These are phyloP conservation scores for Fulvia fulva DNA, from an alignment of 2,329 filamentous ascomycete genomes.

Conservation along the genomic window DNA sequence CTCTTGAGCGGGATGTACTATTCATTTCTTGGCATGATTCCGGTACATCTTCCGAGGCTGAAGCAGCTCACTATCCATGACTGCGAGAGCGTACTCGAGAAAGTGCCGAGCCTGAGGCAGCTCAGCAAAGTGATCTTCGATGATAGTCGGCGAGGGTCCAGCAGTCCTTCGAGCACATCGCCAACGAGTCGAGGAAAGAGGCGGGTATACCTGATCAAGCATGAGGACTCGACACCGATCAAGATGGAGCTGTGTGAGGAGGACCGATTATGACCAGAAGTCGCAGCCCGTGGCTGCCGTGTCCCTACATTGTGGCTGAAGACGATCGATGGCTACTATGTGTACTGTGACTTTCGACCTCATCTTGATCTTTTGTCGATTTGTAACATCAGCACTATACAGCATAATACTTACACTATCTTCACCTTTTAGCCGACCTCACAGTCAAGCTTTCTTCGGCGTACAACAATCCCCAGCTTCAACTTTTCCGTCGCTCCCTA, in stretches of 20 bases:
- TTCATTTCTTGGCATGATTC: constrained; percentile 23
- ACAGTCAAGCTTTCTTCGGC: constrained; percentile 9
- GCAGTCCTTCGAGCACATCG: neutral
- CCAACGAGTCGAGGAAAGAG: neutral
- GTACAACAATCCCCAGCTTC: constrained; percentile 19
- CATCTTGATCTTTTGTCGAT: too few relatives aligned
- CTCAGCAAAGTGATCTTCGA: constrained; percentile 16
- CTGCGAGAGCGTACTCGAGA: constrained; percentile 9
- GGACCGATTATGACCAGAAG: neutral
- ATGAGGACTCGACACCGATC: neutral
- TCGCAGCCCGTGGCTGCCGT: neutral
- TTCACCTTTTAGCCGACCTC: too few relatives aligned
- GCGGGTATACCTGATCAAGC: neutral
- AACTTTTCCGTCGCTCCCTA: constrained; percentile 13
- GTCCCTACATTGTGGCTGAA: neutral
- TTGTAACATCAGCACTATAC: too few relatives aligned
- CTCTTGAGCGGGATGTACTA: constrained; percentile 26
- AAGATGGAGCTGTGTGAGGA: neutral
- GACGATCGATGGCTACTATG: neutral
- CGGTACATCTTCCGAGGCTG: constrained; percentile 17
- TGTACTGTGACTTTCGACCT: too few relatives aligned
- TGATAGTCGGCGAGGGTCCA: neutral
- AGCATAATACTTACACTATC: neutral
- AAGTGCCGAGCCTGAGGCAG: constrained; percentile 15
- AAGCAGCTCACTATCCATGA: constrained; percentile 18